Percentiles rank a stretch among this genome's conserved stretches.
Evolutionary conservation across 139 green algal species (phyloP).

Genomic region (Chlorella sp.): DNA sequence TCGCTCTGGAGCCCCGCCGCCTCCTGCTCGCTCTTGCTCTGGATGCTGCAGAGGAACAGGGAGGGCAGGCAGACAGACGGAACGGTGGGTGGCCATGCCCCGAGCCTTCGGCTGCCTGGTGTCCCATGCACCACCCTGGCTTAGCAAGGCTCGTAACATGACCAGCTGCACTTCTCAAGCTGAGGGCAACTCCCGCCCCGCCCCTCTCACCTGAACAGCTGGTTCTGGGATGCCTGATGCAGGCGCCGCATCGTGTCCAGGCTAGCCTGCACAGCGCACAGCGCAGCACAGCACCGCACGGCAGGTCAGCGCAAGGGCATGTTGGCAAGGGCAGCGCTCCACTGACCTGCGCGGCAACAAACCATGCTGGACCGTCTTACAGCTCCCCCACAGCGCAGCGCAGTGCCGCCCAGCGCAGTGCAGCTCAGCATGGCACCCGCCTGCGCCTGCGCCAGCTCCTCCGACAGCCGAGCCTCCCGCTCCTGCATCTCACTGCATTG

Average conservation of each 20-base stretch:
- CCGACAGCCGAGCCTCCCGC: slow-evolving; percentile 68
- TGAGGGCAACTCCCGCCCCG: background rate
- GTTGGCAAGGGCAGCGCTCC: no score
- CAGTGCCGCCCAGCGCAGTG: no score
- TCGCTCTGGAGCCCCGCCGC: slow-evolving; percentile 67
- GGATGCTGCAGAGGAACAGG: slow-evolving; percentile 31
- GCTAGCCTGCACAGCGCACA: slow-evolving; percentile 30
- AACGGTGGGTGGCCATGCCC: background rate
- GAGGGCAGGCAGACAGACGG: background rate
- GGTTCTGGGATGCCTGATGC: slow-evolving; percentile 72
- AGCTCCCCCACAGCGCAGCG: no score
- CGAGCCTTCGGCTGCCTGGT: no score
- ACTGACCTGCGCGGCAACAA: no score
- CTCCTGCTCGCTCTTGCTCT: slow-evolving; percentile 75
- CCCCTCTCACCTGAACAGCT: slow-evolving; percentile 46
- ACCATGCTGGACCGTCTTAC: no score
- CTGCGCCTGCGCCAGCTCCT: slow-evolving; percentile 72
- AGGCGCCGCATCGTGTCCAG: slow-evolving; percentile 78
- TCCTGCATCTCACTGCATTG: slow-evolving; percentile 44
- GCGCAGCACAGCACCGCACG: no score
- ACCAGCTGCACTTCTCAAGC: no score
- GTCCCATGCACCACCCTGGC: no score
- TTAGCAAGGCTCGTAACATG: no score
- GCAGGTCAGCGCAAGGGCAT: no score
- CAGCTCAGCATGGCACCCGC: no score